Conservation (phyloP, 169 alveolate genomes). For the Perkinsus olseni region DNA sequence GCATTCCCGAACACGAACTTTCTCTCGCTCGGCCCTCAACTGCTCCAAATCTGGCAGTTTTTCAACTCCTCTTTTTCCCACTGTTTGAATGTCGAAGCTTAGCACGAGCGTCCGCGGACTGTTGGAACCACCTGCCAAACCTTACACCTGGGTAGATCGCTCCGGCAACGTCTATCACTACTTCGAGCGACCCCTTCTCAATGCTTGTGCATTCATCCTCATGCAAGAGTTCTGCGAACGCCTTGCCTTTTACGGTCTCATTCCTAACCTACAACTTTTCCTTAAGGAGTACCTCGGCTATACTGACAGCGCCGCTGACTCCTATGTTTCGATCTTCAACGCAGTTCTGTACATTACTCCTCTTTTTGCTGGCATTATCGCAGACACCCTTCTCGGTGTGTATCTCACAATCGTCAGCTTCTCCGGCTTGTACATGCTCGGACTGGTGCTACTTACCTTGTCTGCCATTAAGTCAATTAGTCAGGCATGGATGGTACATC, state of each 20-base stretch:
- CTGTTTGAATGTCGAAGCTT: too few relatives aligned
- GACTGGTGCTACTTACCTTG: background rate
- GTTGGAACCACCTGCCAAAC: background rate
- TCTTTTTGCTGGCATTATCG: background rate
- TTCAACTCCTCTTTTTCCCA: background rate
- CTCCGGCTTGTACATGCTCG: background rate
- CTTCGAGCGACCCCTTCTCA: background rate
- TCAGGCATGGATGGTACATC: background rate
- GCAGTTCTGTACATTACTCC: background rate
- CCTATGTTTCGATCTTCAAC: background rate
- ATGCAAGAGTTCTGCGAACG: background rate
- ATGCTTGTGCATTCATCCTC: background rate
- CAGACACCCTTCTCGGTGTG: background rate
- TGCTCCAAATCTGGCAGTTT: background rate
- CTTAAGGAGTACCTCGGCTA: background rate
- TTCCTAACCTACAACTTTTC: background rate
- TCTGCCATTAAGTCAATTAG: background rate
- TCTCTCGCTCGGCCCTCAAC: background rate
- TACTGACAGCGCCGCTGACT: background rate
- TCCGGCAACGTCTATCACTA: background rate
- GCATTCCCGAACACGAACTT: background rate
- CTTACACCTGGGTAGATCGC: background rate
- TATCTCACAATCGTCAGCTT: background rate
- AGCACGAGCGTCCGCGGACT: too few relatives aligned
- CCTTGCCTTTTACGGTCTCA: background rate